Conservation (phyloP, 306 rosid genomes). For the Trifolium dubium region DNA sequence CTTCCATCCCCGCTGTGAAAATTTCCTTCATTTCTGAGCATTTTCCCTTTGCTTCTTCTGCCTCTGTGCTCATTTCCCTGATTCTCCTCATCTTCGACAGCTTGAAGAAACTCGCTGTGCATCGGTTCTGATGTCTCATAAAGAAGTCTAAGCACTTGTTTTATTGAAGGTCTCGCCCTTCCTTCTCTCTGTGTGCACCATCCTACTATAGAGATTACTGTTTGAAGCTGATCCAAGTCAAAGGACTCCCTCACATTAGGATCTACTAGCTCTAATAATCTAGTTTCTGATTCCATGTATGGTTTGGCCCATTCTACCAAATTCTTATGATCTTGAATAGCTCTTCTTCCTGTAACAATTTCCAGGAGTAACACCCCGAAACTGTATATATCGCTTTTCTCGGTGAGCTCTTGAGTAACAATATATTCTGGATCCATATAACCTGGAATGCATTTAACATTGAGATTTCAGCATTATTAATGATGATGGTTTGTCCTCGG, state of each 20-base stretch:
- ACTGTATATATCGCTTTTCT: constrained; percentile 94
- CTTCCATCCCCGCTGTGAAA: constrained; percentile 86
- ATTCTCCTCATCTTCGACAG: constrained; percentile 64
- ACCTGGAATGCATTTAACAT: constrained; percentile 64
- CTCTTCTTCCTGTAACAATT: constrained; percentile 82
- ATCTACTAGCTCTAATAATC: constrained; percentile 78
- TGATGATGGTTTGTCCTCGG: constrained; percentile 46
- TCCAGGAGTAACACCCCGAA: constrained; percentile 88
- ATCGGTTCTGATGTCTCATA: constrained; percentile 92
- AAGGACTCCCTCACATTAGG: constrained; percentile 68
- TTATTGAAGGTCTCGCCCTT: constrained; percentile 83
- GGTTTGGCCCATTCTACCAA: constrained; percentile 90
- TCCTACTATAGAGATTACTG: constrained; percentile 67
- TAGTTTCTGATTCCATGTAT: constrained; percentile 61
- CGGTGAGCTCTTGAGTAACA: constrained; percentile 91
- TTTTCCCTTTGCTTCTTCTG: constrained; percentile 74
- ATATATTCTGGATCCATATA: constrained; percentile 98
- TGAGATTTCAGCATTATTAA: constrained; percentile 25
- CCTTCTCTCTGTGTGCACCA: constrained; percentile 98
- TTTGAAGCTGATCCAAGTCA: constrained; percentile 85
- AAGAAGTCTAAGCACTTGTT: constrained; percentile 88
- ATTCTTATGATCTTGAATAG: constrained; percentile 77
- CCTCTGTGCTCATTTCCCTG: constrained; percentile 67
- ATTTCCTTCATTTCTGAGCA: constrained; percentile 57
- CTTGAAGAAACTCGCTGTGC: constrained; percentile 72